Evolutionary conservation across 805 yeast species (phyloP).

Genomic region (Jamesozyma jinghongensis): DNA sequence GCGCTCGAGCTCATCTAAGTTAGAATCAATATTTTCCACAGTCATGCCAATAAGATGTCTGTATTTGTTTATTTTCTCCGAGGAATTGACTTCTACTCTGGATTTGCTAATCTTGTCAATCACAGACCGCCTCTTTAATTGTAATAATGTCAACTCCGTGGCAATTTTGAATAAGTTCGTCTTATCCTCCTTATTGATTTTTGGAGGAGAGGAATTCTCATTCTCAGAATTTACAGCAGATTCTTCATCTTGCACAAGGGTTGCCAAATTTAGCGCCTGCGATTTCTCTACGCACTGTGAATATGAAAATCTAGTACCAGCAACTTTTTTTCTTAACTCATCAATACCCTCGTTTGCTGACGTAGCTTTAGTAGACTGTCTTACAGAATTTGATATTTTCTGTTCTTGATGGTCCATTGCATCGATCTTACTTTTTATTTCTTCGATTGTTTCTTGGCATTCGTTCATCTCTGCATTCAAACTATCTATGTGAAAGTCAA

Average conservation of each 20-base stretch:
- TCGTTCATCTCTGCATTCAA: not conserved
- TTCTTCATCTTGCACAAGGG: constrained; percentile 50
- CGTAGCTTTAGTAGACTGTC: not conserved
- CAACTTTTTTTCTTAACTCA: not conserved
- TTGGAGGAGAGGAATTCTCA: not conserved
- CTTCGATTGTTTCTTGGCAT: not conserved
- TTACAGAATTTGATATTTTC: not conserved
- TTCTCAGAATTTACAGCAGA: constrained; percentile 6
- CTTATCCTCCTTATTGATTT: not conserved
- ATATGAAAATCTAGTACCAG: constrained; percentile 5
- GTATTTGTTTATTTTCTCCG: constrained; percentile 64
- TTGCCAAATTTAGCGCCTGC: constrained; percentile 54
- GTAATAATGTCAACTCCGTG: constrained; percentile 43
- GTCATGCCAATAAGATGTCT: constrained; percentile 70
- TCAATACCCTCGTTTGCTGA: not conserved
- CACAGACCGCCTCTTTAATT: constrained; percentile 37
- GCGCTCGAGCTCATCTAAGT: constrained; percentile 67
- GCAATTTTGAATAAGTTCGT: constrained; percentile 22
- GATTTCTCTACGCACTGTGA: constrained; percentile 44
- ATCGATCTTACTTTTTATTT: not conserved
- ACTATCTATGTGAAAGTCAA: not conserved
- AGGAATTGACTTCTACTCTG: constrained; percentile 35
- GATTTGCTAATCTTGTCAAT: constrained; percentile 45
- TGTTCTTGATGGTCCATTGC: not conserved
- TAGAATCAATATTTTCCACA: constrained; percentile 69